These are phyloP conservation scores for Claviceps arundinis DNA, from an alignment of 2,329 filamentous ascomycete species.

Conservation along the genomic window DNA sequence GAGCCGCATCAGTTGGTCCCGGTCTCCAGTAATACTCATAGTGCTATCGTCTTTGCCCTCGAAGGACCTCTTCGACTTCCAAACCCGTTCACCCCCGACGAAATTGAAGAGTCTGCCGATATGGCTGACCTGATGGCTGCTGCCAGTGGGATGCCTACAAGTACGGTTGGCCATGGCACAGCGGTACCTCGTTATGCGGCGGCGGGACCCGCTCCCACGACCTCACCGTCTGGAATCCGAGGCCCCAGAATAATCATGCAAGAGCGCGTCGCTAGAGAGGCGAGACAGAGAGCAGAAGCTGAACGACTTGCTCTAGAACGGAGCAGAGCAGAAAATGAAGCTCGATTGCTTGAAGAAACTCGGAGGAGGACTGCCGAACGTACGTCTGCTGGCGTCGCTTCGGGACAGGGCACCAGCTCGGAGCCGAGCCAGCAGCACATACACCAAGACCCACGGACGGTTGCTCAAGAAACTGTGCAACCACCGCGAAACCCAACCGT, in stretches of 20 bases:
- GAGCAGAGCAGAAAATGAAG: slow-evolving; percentile 45
- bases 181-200: slow-evolving; percentile 30
- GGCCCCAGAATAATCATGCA: slow-evolving; percentile 89
- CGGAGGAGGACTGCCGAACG: slow-evolving; percentile 46
- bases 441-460: slow-evolving; percentile 19
- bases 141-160: slow-evolving; percentile 40
- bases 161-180: slow-evolving; percentile 41
- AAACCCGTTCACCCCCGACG: slow-evolving; percentile 68
- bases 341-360: slow-evolving; percentile 40
- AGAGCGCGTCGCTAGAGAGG: slow-evolving; percentile 66
- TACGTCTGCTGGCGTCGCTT: slow-evolving; percentile 40
- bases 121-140: slow-evolving; percentile 71
- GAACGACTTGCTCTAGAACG: slow-evolving; percentile 42
- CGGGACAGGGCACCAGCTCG: slow-evolving; percentile 17
- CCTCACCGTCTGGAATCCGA: slow-evolving; percentile 54
- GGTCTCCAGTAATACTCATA: slow-evolving; percentile 73
- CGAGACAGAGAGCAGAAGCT: slow-evolving; percentile 52
- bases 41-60: slow-evolving; percentile 81
- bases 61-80: slow-evolving; percentile 82
- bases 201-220: slow-evolving; percentile 35
- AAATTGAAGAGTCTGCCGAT: slow-evolving; percentile 74
- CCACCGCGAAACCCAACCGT: slow-evolving; percentile 6
- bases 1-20: slow-evolving; percentile 38
- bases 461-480: slow-evolving; percentile 13
- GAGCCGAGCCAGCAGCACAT: slow-evolving; percentile 14